A percentile compares a stretch with the other conserved stretches of the same genome.
These are phyloP conservation scores for Amanita subjunquillea DNA, from an alignment of 768 basidiomycete species.

Conservation along the genomic window DNA sequence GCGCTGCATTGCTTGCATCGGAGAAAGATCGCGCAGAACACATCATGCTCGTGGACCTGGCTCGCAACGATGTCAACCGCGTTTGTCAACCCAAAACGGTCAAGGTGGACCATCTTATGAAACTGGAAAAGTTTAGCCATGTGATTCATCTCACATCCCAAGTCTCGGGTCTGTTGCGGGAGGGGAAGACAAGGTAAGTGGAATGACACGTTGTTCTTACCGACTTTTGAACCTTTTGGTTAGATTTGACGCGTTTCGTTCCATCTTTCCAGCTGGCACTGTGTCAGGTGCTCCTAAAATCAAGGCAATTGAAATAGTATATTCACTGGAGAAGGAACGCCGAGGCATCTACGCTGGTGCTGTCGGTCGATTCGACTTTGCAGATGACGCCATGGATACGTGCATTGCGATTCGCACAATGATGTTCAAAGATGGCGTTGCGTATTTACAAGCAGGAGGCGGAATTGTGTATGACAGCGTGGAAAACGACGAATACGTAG, in stretches of 20 bases:
- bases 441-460: constrained; percentile 92
- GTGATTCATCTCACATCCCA: constrained; percentile 97
- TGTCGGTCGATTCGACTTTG: constrained; percentile 97
- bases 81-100: constrained; percentile 93
- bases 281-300: constrained; percentile 99
- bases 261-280: constrained; percentile 97
- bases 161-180: constrained; percentile 78
- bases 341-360: constrained; percentile 96
- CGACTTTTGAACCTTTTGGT: constrained; percentile 3
- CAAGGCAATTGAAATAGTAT: constrained; percentile 92
- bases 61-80: constrained; percentile 96
- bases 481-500: constrained; percentile 94
- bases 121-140: constrained; percentile 91
- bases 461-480: constrained; percentile 96
- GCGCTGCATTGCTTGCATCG: constrained; percentile 64
- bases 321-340: constrained; percentile 76
- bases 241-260: constrained; percentile 97
- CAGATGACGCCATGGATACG: constrained; percentile 90
- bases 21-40: constrained; percentile 97
- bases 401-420: constrained; percentile 99
- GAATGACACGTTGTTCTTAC: constrained; percentile 4
- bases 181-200: constrained; percentile 68
- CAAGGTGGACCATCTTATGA: constrained; percentile 93
- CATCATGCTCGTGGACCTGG: constrained; percentile 98
- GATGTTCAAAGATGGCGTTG: constrained; percentile 88